Percentiles rank a stretch among this genome's conserved stretches.
These are phyloP conservation scores for Fusarium sacchari DNA, from an alignment of 2,329 filamentous ascomycete genomes.

Conservation along the genomic window DNA sequence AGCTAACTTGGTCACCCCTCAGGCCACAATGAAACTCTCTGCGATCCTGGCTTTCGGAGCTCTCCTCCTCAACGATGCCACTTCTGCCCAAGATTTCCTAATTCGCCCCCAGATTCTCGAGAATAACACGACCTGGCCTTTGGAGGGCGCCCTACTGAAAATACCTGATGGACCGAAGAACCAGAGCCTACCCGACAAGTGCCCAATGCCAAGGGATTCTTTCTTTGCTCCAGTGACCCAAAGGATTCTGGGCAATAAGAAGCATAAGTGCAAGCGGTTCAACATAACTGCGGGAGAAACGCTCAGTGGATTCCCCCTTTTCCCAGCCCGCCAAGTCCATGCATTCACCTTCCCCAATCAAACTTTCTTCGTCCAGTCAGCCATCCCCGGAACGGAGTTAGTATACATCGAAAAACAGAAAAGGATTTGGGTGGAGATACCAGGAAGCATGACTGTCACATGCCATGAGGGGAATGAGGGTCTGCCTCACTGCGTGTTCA, in stretches of 20 bases:
- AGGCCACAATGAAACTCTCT: not conserved
- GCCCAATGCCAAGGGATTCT: not conserved
- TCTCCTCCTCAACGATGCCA: not conserved
- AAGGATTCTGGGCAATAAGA: not conserved
- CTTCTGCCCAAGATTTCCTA: not conserved
- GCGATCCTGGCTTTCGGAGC: not conserved
- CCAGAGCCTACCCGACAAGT: not conserved
- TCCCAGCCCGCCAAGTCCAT: not conserved
- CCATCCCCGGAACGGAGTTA: too few relatives aligned
- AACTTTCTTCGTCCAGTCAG: not conserved
- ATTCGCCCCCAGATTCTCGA: not conserved
- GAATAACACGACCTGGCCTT: constrained; percentile 3
- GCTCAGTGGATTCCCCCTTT: not conserved
- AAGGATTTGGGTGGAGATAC: not conserved
- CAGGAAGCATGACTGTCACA: not conserved
- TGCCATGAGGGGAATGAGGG: not conserved
- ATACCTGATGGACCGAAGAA: not conserved
- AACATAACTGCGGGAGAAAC: not conserved
- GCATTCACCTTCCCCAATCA: not conserved
- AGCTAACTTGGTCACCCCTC: accelerated
- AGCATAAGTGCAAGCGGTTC: not conserved
- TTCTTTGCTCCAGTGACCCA: accelerated
- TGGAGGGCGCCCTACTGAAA: not conserved
- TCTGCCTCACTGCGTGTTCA: not conserved
- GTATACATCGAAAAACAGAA: too few relatives aligned